Evolutionary conservation across 1,139 yeast species (phyloP), one percentile per base, ranked within the genome.

Genomic region (Sugiyamaella neomexicana): DNA sequence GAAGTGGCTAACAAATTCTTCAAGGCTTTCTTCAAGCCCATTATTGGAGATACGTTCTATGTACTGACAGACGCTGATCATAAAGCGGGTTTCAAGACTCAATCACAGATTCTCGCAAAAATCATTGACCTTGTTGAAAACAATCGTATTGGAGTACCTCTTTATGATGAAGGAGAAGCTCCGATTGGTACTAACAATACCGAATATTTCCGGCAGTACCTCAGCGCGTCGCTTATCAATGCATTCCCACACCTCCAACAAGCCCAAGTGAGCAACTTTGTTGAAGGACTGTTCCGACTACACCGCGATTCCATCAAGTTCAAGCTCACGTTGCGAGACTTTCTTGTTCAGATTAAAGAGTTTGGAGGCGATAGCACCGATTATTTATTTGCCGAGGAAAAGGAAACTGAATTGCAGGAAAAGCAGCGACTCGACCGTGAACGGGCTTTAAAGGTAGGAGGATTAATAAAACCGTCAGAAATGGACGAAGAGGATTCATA

Each of bases 31-130:
- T 91, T 88, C 72, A 87, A 90, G 77, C 86, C 89, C 57, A 89
- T 95, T 58, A 80, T 93, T 61, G 85, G 95, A 54, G 99, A 93
- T 70, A 86, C 96, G 1, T 91, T 95, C 69, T 89, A 82, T 65
- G 99, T 93, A 31, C 79, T 95, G 55, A 93, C 99, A 2, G 99
- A 95, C 71, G 87, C 97, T 6, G 99, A 93, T 70, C 99, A 95
- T 72, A 93, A 93, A 73, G 89, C 98, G 20, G 99, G 98, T 1
- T 95, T 95, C 75, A 81, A 87, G 61, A 80, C 84, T 64, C 99
- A 95, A 75, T 80, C 96, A 5, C 87, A 87, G 67, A 79, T 95
- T 61, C 78, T 95, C 64, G 86, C 96, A 55, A 87, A 85, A 69
- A 78, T 93, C 73, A 82, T 95, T 61, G 89, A 89, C 61, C 76